A percentile compares a stretch with the other conserved stretches of the same genome.
These are phyloP conservation scores for Rhizopus sp. DNA, from an alignment of 371 early-diverging fungal species.

Conservation along the genomic window DNA sequence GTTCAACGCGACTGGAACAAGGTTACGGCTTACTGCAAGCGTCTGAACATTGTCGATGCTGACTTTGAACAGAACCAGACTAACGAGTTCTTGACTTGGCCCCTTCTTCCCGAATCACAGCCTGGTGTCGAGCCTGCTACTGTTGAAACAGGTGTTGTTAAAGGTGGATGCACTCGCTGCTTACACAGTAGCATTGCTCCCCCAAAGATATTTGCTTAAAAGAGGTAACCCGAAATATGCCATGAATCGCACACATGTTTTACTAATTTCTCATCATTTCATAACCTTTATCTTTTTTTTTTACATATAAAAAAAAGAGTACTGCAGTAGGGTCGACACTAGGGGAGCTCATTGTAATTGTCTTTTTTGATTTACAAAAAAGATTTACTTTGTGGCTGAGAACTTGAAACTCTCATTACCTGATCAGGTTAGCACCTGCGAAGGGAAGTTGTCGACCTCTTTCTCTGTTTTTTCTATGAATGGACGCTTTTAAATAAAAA, in stretches of 20 bases:
- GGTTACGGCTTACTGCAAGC: slow-evolving; percentile 67
- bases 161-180: slow-evolving; percentile 16
- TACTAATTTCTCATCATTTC: neutral
- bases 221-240: neutral
- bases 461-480: neutral
- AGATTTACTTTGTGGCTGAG: slow-evolving; percentile 42
- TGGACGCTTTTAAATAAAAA: no score
- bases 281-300: slow-evolving; percentile 11
- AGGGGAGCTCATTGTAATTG: slow-evolving; percentile 42
- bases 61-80: slow-evolving; percentile 63
- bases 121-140: slow-evolving; percentile 42
- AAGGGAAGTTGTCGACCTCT: slow-evolving; percentile 52
- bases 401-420: slow-evolving; percentile 53
- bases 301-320: slow-evolving; percentile 3
- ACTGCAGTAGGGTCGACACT: slow-evolving; percentile 40
- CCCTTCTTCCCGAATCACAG: slow-evolving; percentile 37
- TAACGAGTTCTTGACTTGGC: slow-evolving; percentile 58
- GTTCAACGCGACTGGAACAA: slow-evolving; percentile 72
- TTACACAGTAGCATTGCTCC: slow-evolving; percentile 18
- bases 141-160: slow-evolving; percentile 51
- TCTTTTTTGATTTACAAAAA: slow-evolving; percentile 16
- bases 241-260: neutral
- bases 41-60: slow-evolving; percentile 56
- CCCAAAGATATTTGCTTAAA: slow-evolving; percentile 16
- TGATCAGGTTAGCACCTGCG: slow-evolving; percentile 64